phyloP scores from a whole-genome alignment of 2,329 filamentous ascomycete species.

The Lizonia empirigonia region DNA sequence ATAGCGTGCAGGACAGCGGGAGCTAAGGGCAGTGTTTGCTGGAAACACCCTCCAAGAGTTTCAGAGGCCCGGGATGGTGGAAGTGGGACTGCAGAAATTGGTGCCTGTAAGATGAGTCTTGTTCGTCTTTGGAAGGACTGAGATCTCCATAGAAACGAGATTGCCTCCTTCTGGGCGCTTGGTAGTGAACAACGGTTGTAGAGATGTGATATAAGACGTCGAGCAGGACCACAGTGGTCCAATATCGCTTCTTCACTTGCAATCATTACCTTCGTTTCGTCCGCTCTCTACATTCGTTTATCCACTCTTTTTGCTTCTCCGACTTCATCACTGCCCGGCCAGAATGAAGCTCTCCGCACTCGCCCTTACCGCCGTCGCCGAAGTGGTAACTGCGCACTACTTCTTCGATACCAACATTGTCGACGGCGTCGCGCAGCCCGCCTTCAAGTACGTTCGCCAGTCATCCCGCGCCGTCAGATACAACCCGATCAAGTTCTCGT shows the following conservation, averaged over 20 bases:
- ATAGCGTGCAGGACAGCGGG: no score
- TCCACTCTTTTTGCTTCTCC: constrained; percentile 7
- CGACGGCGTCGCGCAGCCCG: constrained; percentile 16
- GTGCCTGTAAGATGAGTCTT: no score
- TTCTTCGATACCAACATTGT: constrained; percentile 31
- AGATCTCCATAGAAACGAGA: no score
- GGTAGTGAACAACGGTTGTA: background rate
- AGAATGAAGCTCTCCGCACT: constrained; percentile 16
- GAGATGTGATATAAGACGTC: constrained; percentile 3
- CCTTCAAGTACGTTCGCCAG: constrained; percentile 29
- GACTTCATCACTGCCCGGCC: constrained; percentile 14
- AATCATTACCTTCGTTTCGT: constrained; percentile 11
- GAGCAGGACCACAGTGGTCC: background rate
- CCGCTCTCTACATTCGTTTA: constrained; percentile 9
- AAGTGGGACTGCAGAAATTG: no score
- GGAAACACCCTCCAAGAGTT: no score
- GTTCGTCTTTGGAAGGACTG: no score
- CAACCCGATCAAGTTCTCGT: constrained; percentile 35
- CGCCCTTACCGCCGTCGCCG: constrained; percentile 10
- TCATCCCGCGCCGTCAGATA: constrained; percentile 27
- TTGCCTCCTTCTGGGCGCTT: background rate
- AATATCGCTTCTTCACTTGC: background rate
- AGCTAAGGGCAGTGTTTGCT: no score
- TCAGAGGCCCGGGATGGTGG: no score
- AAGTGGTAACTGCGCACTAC: constrained; percentile 33